Conservation (phyloP, 495 filamentous ascomycete genomes). For the Aspergillus affinis region DNA sequence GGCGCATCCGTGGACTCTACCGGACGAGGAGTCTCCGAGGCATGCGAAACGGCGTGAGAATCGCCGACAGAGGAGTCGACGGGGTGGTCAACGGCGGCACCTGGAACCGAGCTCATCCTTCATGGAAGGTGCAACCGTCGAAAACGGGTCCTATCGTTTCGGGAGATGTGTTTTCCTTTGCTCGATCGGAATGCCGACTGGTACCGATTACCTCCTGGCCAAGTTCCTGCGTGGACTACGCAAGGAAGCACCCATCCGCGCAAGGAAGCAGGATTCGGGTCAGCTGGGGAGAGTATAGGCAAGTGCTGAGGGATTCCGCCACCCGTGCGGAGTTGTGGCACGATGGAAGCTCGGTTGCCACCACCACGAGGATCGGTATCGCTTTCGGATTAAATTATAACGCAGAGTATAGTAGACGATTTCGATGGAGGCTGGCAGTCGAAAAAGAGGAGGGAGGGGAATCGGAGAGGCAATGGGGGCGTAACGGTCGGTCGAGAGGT, state of each 20-base stretch:
- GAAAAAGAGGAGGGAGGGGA: background rate
- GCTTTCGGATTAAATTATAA: background rate
- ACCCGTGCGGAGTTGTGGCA: background rate
- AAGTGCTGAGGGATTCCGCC: background rate
- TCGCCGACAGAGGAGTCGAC: slow-evolving; percentile 24
- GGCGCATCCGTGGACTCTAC: background rate
- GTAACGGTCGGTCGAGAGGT: background rate
- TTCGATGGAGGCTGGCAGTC: background rate
- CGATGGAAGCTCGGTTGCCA: background rate
- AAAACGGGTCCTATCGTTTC: background rate
- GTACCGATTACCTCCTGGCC: slow-evolving; percentile 18
- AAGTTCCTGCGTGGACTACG: slow-evolving; percentile 13
- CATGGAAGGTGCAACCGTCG: slow-evolving; percentile 14
- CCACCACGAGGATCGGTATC: background rate
- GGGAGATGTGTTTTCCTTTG: background rate
- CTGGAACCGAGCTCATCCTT: slow-evolving; percentile 25
- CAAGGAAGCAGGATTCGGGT: slow-evolving; percentile 4
- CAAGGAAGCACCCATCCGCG: slow-evolving; percentile 22
- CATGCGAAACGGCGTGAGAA: slow-evolving; percentile 8
- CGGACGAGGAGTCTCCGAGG: slow-evolving; percentile 10
- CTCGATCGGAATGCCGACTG: slow-evolving; percentile 6
- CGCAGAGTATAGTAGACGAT: background rate
- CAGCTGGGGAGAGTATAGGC: background rate
- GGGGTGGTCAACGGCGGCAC: slow-evolving; percentile 23
- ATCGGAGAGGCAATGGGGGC: background rate